Conservation (phyloP, 805 yeast genomes). For the Lipomyces lipofer region DNA sequence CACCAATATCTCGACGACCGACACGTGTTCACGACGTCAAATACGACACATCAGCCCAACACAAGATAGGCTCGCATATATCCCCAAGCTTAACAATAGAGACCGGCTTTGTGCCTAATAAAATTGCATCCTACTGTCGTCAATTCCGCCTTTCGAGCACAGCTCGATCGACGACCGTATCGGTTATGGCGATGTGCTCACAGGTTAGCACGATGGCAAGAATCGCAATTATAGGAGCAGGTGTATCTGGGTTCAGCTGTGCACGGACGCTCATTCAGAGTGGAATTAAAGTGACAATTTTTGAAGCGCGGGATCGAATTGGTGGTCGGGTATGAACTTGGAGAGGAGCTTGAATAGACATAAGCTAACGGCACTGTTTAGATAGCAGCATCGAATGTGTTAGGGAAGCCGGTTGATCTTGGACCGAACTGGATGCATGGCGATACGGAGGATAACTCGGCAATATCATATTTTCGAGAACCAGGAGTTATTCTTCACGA, state of each 20-base stretch:
- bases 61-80: too few relatives aligned
- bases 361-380: too few relatives aligned
- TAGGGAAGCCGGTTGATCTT: slow-evolving; percentile 25
- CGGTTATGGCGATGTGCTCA: neutral
- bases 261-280: slow-evolving; percentile 34
- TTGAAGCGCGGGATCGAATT: slow-evolving; percentile 39
- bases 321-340: slow-evolving; percentile 37
- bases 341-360: neutral
- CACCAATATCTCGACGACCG: too few relatives aligned
- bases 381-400: slow-evolving; percentile 8
- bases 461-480: slow-evolving; percentile 6
- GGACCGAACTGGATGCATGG: slow-evolving; percentile 37
- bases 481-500: slow-evolving; percentile 18
- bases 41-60: too few relatives aligned
- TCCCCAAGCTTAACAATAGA: too few relatives aligned
- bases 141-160: neutral
- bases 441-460: slow-evolving; percentile 13
- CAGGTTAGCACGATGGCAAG: neutral
- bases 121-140: neutral
- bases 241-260: slow-evolving; percentile 40
- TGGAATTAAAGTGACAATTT: slow-evolving; percentile 33
- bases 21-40: too few relatives aligned
- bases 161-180: neutral
- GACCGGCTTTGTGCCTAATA: neutral
- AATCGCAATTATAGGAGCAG: slow-evolving; percentile 39